A percentile compares a stretch with the other conserved stretches of the same genome.
Evolutionary conservation across 2,329 filamentous ascomycete species (phyloP).

Genomic region (Fusarium newnesense): DNA sequence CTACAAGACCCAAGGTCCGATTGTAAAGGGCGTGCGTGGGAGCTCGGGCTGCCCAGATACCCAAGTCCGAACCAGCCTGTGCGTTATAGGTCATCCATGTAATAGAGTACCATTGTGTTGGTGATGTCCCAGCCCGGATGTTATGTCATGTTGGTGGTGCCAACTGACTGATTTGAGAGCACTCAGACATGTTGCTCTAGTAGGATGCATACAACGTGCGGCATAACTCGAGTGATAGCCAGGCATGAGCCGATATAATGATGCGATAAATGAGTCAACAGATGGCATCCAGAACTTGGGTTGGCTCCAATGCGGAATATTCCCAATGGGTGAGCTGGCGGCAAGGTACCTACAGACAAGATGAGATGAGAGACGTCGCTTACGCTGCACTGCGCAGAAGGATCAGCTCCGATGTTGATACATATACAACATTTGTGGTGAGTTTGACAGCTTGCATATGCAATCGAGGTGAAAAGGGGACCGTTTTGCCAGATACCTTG

Average conservation of each 20-base stretch:
- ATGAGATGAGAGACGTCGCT: constrained; percentile 12
- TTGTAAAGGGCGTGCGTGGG: not conserved
- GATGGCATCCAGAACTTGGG: constrained; percentile 11
- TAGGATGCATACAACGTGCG: constrained; percentile 9
- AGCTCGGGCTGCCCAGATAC: not conserved
- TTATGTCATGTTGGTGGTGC: constrained; percentile 5
- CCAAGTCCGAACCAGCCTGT: not conserved
- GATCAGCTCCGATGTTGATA: constrained; percentile 2
- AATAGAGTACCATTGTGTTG: constrained; percentile 15
- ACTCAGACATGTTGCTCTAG: constrained; percentile 2
- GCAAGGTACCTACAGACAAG: not conserved
- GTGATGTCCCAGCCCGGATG: not conserved
- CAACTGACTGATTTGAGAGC: constrained; percentile 15
- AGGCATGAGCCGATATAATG: constrained; percentile 18
- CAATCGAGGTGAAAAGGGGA: constrained; percentile 13
- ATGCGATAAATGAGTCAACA: constrained; percentile 15
- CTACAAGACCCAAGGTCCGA: not conserved
- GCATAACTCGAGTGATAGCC: constrained; percentile 13
- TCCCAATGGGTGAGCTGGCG: constrained; percentile 14
- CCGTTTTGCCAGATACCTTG: constrained; percentile 24
- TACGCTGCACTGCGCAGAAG: not conserved
- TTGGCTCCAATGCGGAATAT: constrained; percentile 11
- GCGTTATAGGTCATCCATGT: not conserved
- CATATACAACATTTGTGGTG: constrained; percentile 2
- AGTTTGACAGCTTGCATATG: constrained; percentile 12